Base-by-base conservation (phyloP, 805 yeast species). In the Candida tibetensis region DNA sequence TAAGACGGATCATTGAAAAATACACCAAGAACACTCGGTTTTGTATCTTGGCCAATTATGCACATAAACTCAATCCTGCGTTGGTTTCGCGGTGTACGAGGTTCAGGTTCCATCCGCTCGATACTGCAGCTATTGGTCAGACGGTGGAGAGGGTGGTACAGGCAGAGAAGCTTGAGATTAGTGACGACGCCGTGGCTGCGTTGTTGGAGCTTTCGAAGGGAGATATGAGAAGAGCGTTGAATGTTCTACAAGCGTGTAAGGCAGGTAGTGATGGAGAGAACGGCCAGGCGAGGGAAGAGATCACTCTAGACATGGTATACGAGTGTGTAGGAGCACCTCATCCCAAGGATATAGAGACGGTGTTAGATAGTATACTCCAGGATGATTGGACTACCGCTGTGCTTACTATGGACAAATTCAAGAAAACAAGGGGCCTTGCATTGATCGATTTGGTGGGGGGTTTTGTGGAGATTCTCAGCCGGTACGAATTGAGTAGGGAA, bases 261-360 rank as follows among this genome's bases (percentile, higher is more conserved):
- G 90, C 96, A 0, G 85, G 95, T 2, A 44, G 58, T 21, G 58
- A 51, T 19, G 64, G 62, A 17, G 71, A 56, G 5, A 64, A 63
- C 2, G 78, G 72, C 19, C 78, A 72, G 23, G 25, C 25, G 25
- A 7, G 25, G 9, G 78, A 76, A 34, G 62, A 52, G 30, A 83
- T 93, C 28, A 75, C 82, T 19, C 76, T 74, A 21, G 81, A 79
- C 38, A 82, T 85, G 80, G 81, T 93, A 26, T 93, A 87, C 58
- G 96, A 90, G 46, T 90, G 97, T 58, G 82, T 93, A 22, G 99
- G 99, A 2, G 90, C 95, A 1, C 98, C 99, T 3, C 85, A 85
- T 46, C 98, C 98, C 1, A 74, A 72, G 28, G 96, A 90, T 48
- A 74, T 93, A 17, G 85, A 85, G 50, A 68, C 79, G 0, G 81